Percentiles rank a stretch among this genome's conserved stretches.
Evolutionary conservation across 768 basidiomycete species (phyloP).

Genomic region (Lentinula detonsa): DNA sequence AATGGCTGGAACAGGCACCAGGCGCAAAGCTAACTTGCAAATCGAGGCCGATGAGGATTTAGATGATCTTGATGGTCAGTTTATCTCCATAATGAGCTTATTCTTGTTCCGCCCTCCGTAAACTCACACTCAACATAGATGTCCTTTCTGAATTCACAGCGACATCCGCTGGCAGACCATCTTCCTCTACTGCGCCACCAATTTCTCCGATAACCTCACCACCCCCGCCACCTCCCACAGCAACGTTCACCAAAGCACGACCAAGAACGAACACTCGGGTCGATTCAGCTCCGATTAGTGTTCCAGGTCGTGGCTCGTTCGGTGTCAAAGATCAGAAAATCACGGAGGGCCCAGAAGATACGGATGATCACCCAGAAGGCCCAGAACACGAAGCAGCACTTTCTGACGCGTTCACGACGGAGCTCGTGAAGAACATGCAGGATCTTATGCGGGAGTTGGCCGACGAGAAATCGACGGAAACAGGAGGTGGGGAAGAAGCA

Average conservation of each 20-base stretch:
- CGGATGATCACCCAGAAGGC: conserved; percentile 5
- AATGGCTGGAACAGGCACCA: background rate
- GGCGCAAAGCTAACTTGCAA: background rate
- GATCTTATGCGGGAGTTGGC: conserved; percentile 41
- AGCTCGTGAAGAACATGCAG: conserved; percentile 47
- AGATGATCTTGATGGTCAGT: conserved; percentile 60
- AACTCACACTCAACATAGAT: conserved; percentile 23
- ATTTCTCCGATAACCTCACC: conserved; percentile 17
- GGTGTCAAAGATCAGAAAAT: background rate
- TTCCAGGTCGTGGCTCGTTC: conserved; percentile 23
- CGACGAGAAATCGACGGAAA: conserved; percentile 21
- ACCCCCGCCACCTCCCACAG: conserved; percentile 23
- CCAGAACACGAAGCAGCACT: conserved; percentile 35
- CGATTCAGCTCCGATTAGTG: conserved; percentile 31
- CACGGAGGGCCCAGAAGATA: background rate
- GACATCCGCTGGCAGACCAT: background rate
- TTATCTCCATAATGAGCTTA: background rate
- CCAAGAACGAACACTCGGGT: conserved; percentile 46
- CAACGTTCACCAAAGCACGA: conserved; percentile 22
- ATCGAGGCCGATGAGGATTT: conserved; percentile 38
- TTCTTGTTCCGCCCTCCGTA: too few species aligned
- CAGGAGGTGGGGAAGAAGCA: conserved; percentile 17
- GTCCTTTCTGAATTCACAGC: conserved; percentile 39
- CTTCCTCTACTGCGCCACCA: conserved; percentile 6
- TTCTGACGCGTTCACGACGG: conserved; percentile 36